Percentiles rank a stretch among this genome's conserved stretches.
Evolutionary conservation across 768 basidiomycete species (phyloP).

Genomic region (Leccinellum rugosiceps): DNA sequence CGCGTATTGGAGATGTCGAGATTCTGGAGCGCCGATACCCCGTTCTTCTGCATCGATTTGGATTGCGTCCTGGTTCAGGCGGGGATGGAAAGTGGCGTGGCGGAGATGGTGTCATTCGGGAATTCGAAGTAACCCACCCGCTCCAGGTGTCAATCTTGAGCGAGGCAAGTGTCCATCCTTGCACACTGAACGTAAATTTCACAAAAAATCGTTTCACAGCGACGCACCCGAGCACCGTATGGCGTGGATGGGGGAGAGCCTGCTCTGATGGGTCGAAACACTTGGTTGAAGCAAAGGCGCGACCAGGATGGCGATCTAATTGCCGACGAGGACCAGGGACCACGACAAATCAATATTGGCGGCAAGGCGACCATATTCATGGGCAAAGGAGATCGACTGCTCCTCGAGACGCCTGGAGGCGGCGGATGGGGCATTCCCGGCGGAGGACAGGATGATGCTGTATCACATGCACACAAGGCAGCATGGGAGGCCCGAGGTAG

Average conservation of each 20-base stretch:
- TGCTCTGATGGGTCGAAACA: constrained; percentile 72
- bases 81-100: constrained; percentile 73
- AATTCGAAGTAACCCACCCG: constrained; percentile 76
- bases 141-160: constrained; percentile 88
- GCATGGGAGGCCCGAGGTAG: constrained; percentile 74
- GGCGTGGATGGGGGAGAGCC: constrained; percentile 78
- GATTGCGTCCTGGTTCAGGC: constrained; percentile 63
- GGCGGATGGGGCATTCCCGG: constrained; percentile 72
- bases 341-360: constrained; percentile 77
- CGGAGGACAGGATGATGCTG: constrained; percentile 1
- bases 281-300: constrained; percentile 78
- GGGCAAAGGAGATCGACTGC: constrained; percentile 79
- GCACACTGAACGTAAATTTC: not conserved
- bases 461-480: constrained; percentile 28
- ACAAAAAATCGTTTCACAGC: constrained; percentile 36
- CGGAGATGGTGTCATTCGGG: constrained; percentile 81
- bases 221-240: constrained; percentile 83
- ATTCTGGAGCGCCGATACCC: constrained; percentile 93
- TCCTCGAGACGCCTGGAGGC: constrained; percentile 88
- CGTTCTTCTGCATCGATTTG: constrained; percentile 83
- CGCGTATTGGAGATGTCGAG: constrained; percentile 90
- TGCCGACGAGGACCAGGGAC: constrained; percentile 34
- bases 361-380: constrained; percentile 86
- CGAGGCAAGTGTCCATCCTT: constrained; percentile 50
- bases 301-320: constrained; percentile 65